Evolutionary conservation across 1,139 yeast genomes (phyloP), one percentile per base, ranked within the genome.

Genomic region (Taiozyma onychis): DNA sequence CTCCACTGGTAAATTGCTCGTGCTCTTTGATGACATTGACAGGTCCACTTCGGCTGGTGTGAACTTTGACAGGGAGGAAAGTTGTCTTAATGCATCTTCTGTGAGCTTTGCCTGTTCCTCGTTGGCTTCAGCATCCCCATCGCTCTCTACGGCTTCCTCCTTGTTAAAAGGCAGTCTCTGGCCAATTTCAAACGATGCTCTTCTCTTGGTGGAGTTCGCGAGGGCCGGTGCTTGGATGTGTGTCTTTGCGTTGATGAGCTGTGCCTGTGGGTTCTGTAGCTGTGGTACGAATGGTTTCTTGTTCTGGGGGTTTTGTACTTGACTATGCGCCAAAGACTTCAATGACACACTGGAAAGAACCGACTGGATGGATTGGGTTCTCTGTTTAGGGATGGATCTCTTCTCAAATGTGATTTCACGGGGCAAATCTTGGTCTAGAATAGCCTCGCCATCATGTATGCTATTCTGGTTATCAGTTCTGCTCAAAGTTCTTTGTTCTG

Each of bases 291-390:
- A 44, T 7, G 54, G 47, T 42, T 47, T 39, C 41, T 53, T 48
- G 47, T 37, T 44, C 28, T 48, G 51, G 13, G 22, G 18, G 45
- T 45, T 50, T 26, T 46, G 44, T 7, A 39, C 45, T n/a, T 45
- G 45, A 30, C 53, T 55, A 14, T 55, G 53, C 8, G 53, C 60
- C 28, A 59, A 51, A 30, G 81, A 76, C 60, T 77, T 75, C 41
- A 81, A 65, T 1, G 86, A 80, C 4, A 83, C 83, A 27, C 82
- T 76, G 37, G 85, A 79, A 50, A 82, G 68, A n/a, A 81, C 85
- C 46, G 83, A 77, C 61, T 81, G 87, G 45, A 79, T 78, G n/a
- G 82, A 77, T 58, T 79, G 85, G 1, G 84, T 75, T 50, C 86
- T 68, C 39, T 75, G 70, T 51, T 77, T 73, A 21, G 75, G 74